These are phyloP conservation scores for Cadophora gregata DNA, from an alignment of 2,329 filamentous ascomycete genomes.

Conservation along the genomic window DNA sequence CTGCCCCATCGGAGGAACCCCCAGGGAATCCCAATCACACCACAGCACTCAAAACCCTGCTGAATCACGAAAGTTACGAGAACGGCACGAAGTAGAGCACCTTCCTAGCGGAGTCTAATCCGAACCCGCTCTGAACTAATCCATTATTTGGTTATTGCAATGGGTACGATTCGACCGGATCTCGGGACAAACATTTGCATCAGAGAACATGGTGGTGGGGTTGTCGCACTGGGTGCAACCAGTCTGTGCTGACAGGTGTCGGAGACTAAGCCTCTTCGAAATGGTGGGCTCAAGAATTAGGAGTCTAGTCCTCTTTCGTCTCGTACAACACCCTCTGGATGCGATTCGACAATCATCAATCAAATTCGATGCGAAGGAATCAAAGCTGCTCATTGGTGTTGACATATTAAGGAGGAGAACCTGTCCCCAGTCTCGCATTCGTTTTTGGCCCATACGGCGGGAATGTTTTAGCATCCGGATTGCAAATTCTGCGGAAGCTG, in stretches of 20 bases:
- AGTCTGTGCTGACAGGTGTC: constrained; percentile 19
- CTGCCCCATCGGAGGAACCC: neutral
- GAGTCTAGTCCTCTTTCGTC: neutral
- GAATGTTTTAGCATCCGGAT: neutral
- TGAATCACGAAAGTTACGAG: neutral
- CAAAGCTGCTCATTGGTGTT: too few species aligned
- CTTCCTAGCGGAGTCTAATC: constrained; percentile 28
- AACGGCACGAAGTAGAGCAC: neutral
- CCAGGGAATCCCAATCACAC: neutral
- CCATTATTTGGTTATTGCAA: neutral
- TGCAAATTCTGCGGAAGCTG: neutral
- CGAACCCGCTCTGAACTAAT: constrained; percentile 5
- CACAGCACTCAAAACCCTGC: neutral
- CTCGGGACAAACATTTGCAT: neutral
- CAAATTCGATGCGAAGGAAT: neutral
- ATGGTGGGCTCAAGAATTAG: neutral
- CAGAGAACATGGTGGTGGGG: constrained; percentile 7
- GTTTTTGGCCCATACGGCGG: too few species aligned
- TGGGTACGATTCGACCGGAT: neutral
- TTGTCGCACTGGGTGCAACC: neutral
- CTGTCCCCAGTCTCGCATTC: too few species aligned
- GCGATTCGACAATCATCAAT: neutral
- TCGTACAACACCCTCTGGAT: too few species aligned
- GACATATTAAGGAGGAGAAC: too few species aligned
- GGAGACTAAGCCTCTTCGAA: constrained; percentile 34